phyloP scores from a whole-genome alignment of 2,329 filamentous ascomycete species.

The Coniochaeta hoffmannii region DNA sequence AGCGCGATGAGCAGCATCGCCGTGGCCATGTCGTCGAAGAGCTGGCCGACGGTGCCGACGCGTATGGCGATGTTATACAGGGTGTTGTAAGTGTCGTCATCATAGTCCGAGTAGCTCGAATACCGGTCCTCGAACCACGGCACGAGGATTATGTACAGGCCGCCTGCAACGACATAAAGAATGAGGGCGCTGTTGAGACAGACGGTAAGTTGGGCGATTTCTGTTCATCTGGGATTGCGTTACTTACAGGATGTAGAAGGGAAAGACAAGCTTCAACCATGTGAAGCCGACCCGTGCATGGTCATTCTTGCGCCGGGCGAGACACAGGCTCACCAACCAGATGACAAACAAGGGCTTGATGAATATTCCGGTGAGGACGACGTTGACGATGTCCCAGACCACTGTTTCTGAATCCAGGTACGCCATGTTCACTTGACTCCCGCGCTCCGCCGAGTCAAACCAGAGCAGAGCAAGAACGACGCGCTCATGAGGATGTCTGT shows the following conservation, averaged over 20 bases:
- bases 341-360: slow-evolving; percentile 13
- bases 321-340: slow-evolving; percentile 11
- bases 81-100: neutral
- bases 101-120: neutral
- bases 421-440: neutral
- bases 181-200: slow-evolving; percentile 1
- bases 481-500: no score
- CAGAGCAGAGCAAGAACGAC: neutral
- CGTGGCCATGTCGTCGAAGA: slow-evolving; percentile 9
- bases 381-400: slow-evolving; percentile 4
- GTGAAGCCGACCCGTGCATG: slow-evolving; percentile 13
- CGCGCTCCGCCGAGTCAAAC: neutral
- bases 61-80: neutral
- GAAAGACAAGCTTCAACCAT: slow-evolving; percentile 13
- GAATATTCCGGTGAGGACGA: slow-evolving; percentile 9
- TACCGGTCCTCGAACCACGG: neutral
- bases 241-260: slow-evolving; percentile 12
- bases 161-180: neutral
- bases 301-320: slow-evolving; percentile 12
- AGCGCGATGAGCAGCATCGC: slow-evolving; percentile 10
- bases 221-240: neutral
- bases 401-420: slow-evolving; percentile 2
- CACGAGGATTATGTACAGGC: neutral
- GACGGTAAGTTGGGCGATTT: neutral
- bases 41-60: neutral